phyloP scores from a whole-genome alignment of 2,329 filamentous ascomycete genomes.

The Aspergillus viridinutans region DNA sequence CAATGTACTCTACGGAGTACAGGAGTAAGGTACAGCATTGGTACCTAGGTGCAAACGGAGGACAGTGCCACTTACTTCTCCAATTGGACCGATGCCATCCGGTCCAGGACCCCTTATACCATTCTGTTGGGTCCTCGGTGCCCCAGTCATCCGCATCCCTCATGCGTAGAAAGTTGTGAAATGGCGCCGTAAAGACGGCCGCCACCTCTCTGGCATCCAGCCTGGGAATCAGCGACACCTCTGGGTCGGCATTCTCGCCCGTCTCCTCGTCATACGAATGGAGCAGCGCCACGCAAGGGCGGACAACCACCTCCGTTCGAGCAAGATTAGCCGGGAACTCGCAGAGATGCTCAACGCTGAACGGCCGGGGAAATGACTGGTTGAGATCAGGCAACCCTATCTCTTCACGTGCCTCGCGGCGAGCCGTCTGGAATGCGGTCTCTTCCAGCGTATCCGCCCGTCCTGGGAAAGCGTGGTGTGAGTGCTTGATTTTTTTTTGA shows the following conservation, averaged over 20 bases:
- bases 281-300: slow-evolving; percentile 74
- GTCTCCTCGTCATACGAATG: slow-evolving; percentile 54
- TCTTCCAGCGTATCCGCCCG: slow-evolving; percentile 55
- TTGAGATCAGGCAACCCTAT: slow-evolving; percentile 74
- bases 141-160: slow-evolving; percentile 51
- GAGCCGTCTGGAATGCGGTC: slow-evolving; percentile 70
- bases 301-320: slow-evolving; percentile 67
- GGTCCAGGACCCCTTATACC: slow-evolving; percentile 83
- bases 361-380: slow-evolving; percentile 70
- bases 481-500: background rate
- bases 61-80: slow-evolving; percentile 46
- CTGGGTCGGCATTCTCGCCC: slow-evolving; percentile 50
- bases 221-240: slow-evolving; percentile 69
- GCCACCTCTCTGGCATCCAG: slow-evolving; percentile 89
- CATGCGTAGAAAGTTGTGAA: slow-evolving; percentile 71
- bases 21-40: background rate
- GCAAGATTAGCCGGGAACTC: slow-evolving; percentile 73
- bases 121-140: slow-evolving; percentile 51
- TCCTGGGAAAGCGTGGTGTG: slow-evolving; percentile 7
- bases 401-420: slow-evolving; percentile 87
- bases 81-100: slow-evolving; percentile 74
- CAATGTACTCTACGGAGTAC: background rate
- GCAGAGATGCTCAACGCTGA: slow-evolving; percentile 82
- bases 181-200: slow-evolving; percentile 85
- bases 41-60: background rate